phyloP scores from a whole-genome alignment of 768 basidiomycete species.

The Leucocoprinus leucothites region DNA sequence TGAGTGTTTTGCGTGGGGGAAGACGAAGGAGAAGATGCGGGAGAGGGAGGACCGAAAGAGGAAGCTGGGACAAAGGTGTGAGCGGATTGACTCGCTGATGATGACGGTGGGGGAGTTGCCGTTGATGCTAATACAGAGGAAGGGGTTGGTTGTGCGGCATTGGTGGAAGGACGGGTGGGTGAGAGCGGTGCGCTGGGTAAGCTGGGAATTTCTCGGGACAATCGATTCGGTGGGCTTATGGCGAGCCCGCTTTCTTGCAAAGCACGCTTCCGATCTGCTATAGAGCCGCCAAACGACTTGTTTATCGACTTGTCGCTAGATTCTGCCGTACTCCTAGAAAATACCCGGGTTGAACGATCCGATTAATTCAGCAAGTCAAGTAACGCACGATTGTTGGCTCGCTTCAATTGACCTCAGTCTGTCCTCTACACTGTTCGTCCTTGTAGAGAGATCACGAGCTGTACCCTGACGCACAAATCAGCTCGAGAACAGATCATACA shows the following conservation, averaged over 20 bases:
- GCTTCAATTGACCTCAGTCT: slow-evolving; percentile 45
- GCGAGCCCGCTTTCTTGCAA: slow-evolving; percentile 71
- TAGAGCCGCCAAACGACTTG: slow-evolving; percentile 54
- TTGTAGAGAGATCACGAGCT: slow-evolving; percentile 34
- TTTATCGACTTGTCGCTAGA: slow-evolving; percentile 34
- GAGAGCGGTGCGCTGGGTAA: slow-evolving; percentile 40
- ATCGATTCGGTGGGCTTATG: slow-evolving; percentile 52
- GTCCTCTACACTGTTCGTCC: slow-evolving; percentile 40
- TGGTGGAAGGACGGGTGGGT: slow-evolving; percentile 31
- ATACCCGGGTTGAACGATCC: slow-evolving; percentile 3
- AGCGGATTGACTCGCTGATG: slow-evolving; percentile 40
- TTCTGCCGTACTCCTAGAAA: slow-evolving; percentile 15
- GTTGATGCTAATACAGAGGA: slow-evolving; percentile 21
- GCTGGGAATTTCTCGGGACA: slow-evolving; percentile 50
- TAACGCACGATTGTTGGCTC: slow-evolving; percentile 28
- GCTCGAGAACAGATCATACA: slow-evolving; percentile 8
- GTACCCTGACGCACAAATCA: slow-evolving; percentile 25
- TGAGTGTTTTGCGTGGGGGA: slow-evolving; percentile 49
- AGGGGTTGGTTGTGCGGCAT: slow-evolving; percentile 21
- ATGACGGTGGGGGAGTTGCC: slow-evolving; percentile 28
- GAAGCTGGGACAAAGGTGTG: slow-evolving; percentile 70
- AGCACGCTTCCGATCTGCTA: slow-evolving; percentile 79
- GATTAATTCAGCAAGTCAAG: neutral
- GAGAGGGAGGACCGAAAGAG: slow-evolving; percentile 74
- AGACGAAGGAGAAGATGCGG: slow-evolving; percentile 58